Evolutionary conservation across 1,284 basidiomycete species (phyloP), one percentile per base, ranked within the genome.

Genomic region (Ceratorhiza oryzae-sativae): DNA sequence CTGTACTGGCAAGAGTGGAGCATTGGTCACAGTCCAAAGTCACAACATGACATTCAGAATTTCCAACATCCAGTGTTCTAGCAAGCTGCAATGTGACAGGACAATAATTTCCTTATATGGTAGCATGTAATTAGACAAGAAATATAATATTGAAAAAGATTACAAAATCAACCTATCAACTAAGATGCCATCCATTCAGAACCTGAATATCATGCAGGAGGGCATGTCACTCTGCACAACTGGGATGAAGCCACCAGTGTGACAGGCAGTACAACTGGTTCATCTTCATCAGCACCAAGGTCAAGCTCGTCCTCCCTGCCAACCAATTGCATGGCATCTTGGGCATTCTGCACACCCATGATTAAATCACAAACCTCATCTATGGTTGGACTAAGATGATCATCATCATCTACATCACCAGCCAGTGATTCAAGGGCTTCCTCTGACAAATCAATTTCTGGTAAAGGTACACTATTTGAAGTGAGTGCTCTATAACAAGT

Each of bases 41-140:
- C 25, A 12, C 20, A 36, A 59, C 56, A 36, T 36, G 36, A 59
- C 56, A n/a, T 59, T 59, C 18, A 5, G 36, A 59, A 59, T 59
- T 59, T 59, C 56, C 56, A 59, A 59, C n/a, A n/a, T 59, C 55
- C 56, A 34, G 3, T n/a, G 56, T 59, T 36, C 56, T 36, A 20
- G 20, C 9, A 15, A 6, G 3, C 13, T 6, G 23, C 36, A 39
- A 60, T 39, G 58, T 20, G 34, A 30, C n/a, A 20, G 36, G 58
- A 60, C 58, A 60, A 4, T 4, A 59, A 5, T 23, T 59, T 59
- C 56, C 56, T 41, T 41, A 59, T 59, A 23, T 59, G 32, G 36
- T 56, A 56, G 36, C 18, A 56, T 56, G 12, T 36, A 20, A 34
- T 13, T 56, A 18, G 23, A 25, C n/a, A 41, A 41, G 42, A 34